Base-by-base conservation (phyloP, 2,329 filamentous ascomycete genomes). In the Colletotrichum sansevieriae region DNA sequence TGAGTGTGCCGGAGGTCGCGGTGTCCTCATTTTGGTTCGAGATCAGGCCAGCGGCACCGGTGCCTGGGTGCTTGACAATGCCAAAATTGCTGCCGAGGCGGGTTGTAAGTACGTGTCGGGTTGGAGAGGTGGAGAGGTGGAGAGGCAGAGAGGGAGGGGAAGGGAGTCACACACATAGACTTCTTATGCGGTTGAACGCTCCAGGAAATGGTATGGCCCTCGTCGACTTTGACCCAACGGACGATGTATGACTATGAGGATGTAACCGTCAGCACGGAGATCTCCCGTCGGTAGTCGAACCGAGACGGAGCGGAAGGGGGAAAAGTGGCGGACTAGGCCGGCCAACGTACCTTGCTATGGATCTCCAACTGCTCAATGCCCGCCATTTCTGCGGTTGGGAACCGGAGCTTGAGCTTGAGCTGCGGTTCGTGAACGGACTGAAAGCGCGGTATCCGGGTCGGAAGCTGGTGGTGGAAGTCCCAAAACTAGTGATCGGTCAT, bases 171-270 rank as follows among this genome's bases (percentile, higher is more conserved):
- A 75, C 82, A 91, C 90, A 99, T 92, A 68, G 95, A 98, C 83
- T 98, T 98, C 84, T 97, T 98, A 80, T 98, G 94, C 49, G 96
- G 96, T 78, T 98, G 95, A 44, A 99, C 89, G 76, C 94, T 98
- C 96, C 96, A 99, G 15, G 95, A 97, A 75, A 99, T 94, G 58
- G 95, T 97, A 79, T 97, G 91, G 62, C 92, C 92, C 72, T 94
- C 91, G 64, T 94, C 91, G 74, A 98, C 95, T 78, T 94, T 92
- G 74, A 98, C 93, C 95, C 96, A 99, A 77, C 96, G 94, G 65
- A 99, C 93, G 74, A 99, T 94, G 82, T 99, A 99, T 72, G 94
- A 97, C 96, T 98, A 73, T 73, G n/a, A 70, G 44, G 67, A 39
- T 25, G 15, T 41, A 43, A 46, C 35, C 37, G 59, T 72, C 62